Evolutionary conservation across 495 filamentous ascomycete species (phyloP).

Genomic region (Oidiodendron maius): DNA sequence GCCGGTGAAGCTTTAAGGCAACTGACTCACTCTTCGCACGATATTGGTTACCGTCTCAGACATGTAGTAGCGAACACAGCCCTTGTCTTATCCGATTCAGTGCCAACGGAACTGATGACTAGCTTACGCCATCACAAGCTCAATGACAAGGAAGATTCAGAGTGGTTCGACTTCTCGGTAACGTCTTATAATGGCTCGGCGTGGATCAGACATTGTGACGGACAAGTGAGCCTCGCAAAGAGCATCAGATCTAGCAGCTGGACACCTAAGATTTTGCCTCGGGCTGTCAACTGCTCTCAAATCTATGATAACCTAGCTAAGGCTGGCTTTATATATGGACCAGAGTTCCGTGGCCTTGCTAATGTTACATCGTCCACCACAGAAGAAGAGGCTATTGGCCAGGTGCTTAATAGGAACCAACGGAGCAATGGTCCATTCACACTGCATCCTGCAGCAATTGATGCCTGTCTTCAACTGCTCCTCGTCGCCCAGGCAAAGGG

Average conservation of each 20-base stretch:
- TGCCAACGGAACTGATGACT: background rate
- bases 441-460: too few species aligned
- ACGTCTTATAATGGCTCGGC: background rate
- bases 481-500: background rate
- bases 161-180: background rate
- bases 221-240: background rate
- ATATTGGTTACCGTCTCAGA: conserved; percentile 37
- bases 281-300: too few species aligned
- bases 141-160: background rate
- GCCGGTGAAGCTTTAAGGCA: conserved; percentile 39
- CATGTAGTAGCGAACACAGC: conserved; percentile 6
- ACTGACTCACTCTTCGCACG: conserved; percentile 12
- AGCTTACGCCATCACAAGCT: background rate
- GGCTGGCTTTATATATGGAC: conserved; percentile 26
- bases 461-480: conserved; percentile 3
- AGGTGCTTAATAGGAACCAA: too few species aligned
- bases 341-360: too few species aligned
- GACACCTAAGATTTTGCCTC: too few species aligned
- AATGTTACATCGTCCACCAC: too few species aligned
- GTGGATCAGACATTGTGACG: background rate
- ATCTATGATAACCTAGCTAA: too few species aligned
- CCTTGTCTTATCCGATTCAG: conserved; percentile 17
- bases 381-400: too few species aligned
- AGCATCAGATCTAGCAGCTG: too few species aligned
- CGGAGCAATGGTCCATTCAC: too few species aligned